Base-by-base conservation (phyloP, 2,329 filamentous ascomycete species). In the Gyromitra esculenta region DNA sequence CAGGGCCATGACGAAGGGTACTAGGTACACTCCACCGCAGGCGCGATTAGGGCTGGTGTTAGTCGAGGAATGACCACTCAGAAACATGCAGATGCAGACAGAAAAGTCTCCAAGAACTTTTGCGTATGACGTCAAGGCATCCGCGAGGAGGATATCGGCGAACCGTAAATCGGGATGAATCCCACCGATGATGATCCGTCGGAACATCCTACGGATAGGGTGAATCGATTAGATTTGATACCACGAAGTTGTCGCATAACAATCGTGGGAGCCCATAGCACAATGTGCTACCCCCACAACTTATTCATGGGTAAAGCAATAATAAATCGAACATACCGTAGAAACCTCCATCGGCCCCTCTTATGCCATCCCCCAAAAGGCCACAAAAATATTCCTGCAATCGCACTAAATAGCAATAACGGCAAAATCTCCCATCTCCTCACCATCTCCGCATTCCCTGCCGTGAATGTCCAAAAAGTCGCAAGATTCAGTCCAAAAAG, bases 161-260 rank as follows among this genome's bases (percentile, higher is more conserved):
- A 98, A 98, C 82, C 97, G 97, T 70, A 95, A 94, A 83, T 97
- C 92, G 80, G 92, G 89, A 13, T 96, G 95, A 31, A 99, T 87
- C 0, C 95, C 94, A 31, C 96, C 96, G 56, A 97, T 85, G 80
- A 89, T 89, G 77, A 98, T 90, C 73, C 96, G 91, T 77, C 89
- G 89, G 57, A 98, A 85, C 0, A 90, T 95, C 9, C 80, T 80
- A 50, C 31, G 37, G 37, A 39, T 50, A 11, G 18, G 69, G 37
- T 25, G 50, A 56, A 64, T 35, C n/a, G 11, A 59, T 75, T 67
- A 75, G 72, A 57, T 64, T 62, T 37, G 13, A 18, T 37, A 66
- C 48, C 45, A 50, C 31, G 18, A 35, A 25, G 11, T n/a, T 25
- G 31, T 66, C 62, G 62, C 52, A 52, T 59, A 66, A 13, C 9